A percentile compares a stretch with the other conserved stretches of the same genome.
phyloP scores from a whole-genome alignment of 208 protist genomes.

The Phytomonas francai region DNA sequence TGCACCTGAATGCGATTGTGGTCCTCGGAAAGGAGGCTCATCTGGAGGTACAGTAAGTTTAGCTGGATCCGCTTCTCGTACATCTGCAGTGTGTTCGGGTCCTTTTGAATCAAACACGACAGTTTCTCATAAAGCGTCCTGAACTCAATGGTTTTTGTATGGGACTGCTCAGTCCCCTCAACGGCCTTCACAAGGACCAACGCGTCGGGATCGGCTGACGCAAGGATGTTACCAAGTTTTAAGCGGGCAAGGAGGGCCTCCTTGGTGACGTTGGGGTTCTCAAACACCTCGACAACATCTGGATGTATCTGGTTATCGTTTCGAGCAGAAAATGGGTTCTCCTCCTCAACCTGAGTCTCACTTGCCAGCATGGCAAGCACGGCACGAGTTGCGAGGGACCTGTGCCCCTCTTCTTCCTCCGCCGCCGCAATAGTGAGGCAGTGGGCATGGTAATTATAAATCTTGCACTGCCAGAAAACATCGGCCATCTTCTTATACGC shows the following conservation, averaged over 20 bases:
- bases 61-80: conserved; percentile 22
- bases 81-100: conserved; percentile 14
- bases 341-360: conserved; percentile 30
- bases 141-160: conserved; percentile 11
- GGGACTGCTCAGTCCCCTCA: background rate
- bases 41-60: conserved; percentile 50
- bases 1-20: conserved; percentile 35
- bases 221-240: conserved; percentile 17
- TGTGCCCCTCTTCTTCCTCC: conserved; percentile 22
- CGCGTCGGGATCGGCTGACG: background rate
- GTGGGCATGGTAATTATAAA: conserved; percentile 64
- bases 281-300: conserved; percentile 53
- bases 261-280: conserved; percentile 27
- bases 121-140: conserved; percentile 19
- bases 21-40: conserved; percentile 37
- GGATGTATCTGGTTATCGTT: conserved; percentile 28
- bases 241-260: conserved; percentile 25
- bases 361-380: conserved; percentile 64
- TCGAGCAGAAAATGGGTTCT: conserved; percentile 41
- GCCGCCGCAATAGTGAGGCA: conserved; percentile 45
- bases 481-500: conserved; percentile 58
- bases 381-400: conserved; percentile 35
- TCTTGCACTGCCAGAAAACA: conserved; percentile 58
- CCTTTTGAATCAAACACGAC: conserved; percentile 13
- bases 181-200: conserved; percentile 1